Base-by-base conservation (phyloP, 164 flowering plant species). In the Nymphaea colorata region DNA sequence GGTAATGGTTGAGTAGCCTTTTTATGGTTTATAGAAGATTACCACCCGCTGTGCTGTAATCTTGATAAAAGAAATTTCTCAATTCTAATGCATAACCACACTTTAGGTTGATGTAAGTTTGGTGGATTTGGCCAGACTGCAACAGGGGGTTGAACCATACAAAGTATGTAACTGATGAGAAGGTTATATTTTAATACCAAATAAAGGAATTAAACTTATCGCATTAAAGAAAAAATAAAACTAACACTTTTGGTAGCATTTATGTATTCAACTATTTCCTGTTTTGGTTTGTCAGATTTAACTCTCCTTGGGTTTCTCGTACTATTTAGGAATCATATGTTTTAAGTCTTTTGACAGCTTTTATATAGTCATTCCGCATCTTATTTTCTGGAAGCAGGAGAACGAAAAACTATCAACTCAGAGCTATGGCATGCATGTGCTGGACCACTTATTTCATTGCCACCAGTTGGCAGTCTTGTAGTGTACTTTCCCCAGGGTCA, bases 371-470 rank as follows among this genome's bases (percentile, higher is more conserved):
- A 4, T 17, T 61, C 64, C 14, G 11, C n/a, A 41, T 8, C 45
- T 12, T 69, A 44, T 70, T 64, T 36, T 64, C 61, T 67, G 65
- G 36, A 11, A 72, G 62, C 86, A 90, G 93, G 91, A 65, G 96
- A 90, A 68, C 83, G 81, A 70, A 93, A 80, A 80, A 79, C 60
- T 65, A 91, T 87, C n/a, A 91, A 91, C 82, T 93, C 96, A 65
- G 98, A 93, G 76, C 71, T 93, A 78, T 93, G 98, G 97, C 97
- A 93, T 79, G 98, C 97, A 74, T 93, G 98, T 85, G 98, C 98
- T 0, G 98, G 98, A 51, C 96, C 98, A 41, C 78, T 93, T 74
- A 91, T 93, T 74, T 86, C 95, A 67, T 72, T 91, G 76, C 98
- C 98, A 63, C 95, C 94, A 25, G 90, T 87, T 47, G 96, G 98